phyloP scores from a whole-genome alignment of 2,329 filamentous ascomycete species.

The Mollisiaceae sp. region DNA sequence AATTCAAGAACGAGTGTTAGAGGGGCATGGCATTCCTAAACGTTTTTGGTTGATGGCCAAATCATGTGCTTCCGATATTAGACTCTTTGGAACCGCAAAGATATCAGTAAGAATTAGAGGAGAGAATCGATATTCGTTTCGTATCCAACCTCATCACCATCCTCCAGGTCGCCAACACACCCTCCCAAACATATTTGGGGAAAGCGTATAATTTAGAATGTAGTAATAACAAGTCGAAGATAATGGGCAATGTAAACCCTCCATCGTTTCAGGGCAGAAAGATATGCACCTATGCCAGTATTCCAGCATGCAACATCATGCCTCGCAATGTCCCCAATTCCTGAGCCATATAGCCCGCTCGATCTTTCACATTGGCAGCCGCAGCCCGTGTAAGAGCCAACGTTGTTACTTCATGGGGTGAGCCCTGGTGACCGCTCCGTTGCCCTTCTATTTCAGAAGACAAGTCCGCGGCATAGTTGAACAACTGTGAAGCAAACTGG shows the following conservation, averaged over 20 bases:
- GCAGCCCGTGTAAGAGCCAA: slow-evolving; percentile 20
- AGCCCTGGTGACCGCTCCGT: neutral
- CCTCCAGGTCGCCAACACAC: too few relatives aligned
- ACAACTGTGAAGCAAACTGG: slow-evolving; percentile 28
- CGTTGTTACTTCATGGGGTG: neutral
- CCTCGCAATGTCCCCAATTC: slow-evolving; percentile 1
- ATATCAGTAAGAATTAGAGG: too few relatives aligned
- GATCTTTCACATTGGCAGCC: slow-evolving; percentile 30
- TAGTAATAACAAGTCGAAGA: neutral
- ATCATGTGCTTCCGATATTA: too few relatives aligned
- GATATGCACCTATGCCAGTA: neutral
- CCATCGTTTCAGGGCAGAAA: neutral
- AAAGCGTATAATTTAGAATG: too few relatives aligned
- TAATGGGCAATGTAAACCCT: neutral
- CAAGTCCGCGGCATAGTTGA: slow-evolving; percentile 28
- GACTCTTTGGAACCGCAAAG: too few relatives aligned
- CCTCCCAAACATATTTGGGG: too few relatives aligned
- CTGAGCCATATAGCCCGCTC: slow-evolving; percentile 23
- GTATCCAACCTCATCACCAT: too few relatives aligned
- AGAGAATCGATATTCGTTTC: too few relatives aligned
- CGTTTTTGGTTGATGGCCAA: too few relatives aligned
- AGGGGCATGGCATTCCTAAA: too few relatives aligned
- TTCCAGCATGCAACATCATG: neutral
- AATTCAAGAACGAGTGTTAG: too few relatives aligned
- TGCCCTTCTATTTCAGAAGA: slow-evolving; percentile 19